These are phyloP conservation scores for Cadophora malorum DNA, from an alignment of 2,329 filamentous ascomycete species.

Conservation along the genomic window DNA sequence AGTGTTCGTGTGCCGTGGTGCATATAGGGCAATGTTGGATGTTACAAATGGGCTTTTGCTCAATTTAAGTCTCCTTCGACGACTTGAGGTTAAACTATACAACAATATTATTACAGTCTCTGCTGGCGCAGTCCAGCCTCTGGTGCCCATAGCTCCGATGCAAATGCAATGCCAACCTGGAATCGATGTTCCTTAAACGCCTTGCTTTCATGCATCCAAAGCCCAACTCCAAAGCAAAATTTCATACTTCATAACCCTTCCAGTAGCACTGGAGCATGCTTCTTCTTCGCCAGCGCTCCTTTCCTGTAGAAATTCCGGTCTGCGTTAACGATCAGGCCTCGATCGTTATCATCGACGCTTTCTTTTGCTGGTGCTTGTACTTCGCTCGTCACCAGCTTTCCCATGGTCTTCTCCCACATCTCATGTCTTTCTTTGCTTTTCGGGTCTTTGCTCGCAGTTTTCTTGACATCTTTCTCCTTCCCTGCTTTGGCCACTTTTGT, in stretches of 20 bases:
- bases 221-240: constrained; percentile 14
- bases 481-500: constrained; percentile 68
- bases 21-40: neutral
- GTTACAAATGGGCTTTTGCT: neutral
- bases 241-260: constrained; percentile 12
- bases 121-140: neutral
- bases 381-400: constrained; percentile 49
- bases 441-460: constrained; percentile 55
- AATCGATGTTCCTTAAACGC: constrained; percentile 26
- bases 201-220: constrained; percentile 34
- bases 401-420: constrained; percentile 68
- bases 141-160: neutral
- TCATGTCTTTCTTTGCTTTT: constrained; percentile 62
- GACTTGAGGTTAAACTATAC: neutral
- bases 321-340: constrained; percentile 70
- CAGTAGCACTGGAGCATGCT: constrained; percentile 22
- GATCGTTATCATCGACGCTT: constrained; percentile 56
- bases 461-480: constrained; percentile 68
- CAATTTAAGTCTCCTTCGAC: neutral
- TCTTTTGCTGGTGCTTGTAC: constrained; percentile 37
- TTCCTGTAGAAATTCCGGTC: constrained; percentile 59
- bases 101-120: constrained; percentile 11
- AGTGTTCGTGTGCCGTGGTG: neutral
- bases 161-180: neutral
- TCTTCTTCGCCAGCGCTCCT: constrained; percentile 37